Conservation (phyloP, 2,329 filamentous ascomycete genomes). For the Trichophyton verrucosum region DNA sequence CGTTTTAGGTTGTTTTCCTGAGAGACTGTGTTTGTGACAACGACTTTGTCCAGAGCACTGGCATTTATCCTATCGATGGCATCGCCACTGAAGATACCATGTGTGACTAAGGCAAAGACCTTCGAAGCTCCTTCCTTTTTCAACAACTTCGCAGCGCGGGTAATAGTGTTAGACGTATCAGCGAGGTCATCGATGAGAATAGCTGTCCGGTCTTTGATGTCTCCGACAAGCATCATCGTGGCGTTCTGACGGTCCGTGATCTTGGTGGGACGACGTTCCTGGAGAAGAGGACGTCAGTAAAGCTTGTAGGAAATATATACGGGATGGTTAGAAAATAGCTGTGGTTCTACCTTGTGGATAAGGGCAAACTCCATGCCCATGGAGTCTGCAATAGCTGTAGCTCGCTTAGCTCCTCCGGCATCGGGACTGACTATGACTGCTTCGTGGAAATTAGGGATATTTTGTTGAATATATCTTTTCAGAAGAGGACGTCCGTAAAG, state of each 20-base stretch:
- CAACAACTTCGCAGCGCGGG: slow-evolving; percentile 85
- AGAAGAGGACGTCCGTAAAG: slow-evolving; percentile 56
- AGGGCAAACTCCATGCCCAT: slow-evolving; percentile 91
- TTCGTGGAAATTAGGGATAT: slow-evolving; percentile 72
- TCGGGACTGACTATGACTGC: slow-evolving; percentile 93
- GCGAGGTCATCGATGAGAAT: slow-evolving; percentile 91
- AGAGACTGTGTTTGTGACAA: slow-evolving; percentile 91
- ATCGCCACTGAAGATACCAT: slow-evolving; percentile 89
- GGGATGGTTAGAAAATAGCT: slow-evolving; percentile 5
- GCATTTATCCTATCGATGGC: slow-evolving; percentile 90
- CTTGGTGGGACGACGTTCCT: slow-evolving; percentile 81
- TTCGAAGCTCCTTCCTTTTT: slow-evolving; percentile 84
- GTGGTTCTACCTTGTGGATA: slow-evolving; percentile 73
- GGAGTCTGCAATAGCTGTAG: slow-evolving; percentile 86
- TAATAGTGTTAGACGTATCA: slow-evolving; percentile 95
- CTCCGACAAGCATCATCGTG: slow-evolving; percentile 89
- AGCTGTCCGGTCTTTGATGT: slow-evolving; percentile 66
- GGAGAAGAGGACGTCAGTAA: slow-evolving; percentile 17
- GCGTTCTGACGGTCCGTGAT: slow-evolving; percentile 69
- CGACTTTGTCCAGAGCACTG: slow-evolving; percentile 80
- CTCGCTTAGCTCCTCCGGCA: slow-evolving; percentile 90
- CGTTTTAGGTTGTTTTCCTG: slow-evolving; percentile 65
- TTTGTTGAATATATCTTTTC: slow-evolving; percentile 58
- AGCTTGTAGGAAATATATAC: slow-evolving; percentile 5
- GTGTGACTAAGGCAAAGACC: slow-evolving; percentile 85